These are phyloP conservation scores for Exophiala dermatitidis DNA, from an alignment of 2,329 filamentous ascomycete genomes.

Conservation along the genomic window DNA sequence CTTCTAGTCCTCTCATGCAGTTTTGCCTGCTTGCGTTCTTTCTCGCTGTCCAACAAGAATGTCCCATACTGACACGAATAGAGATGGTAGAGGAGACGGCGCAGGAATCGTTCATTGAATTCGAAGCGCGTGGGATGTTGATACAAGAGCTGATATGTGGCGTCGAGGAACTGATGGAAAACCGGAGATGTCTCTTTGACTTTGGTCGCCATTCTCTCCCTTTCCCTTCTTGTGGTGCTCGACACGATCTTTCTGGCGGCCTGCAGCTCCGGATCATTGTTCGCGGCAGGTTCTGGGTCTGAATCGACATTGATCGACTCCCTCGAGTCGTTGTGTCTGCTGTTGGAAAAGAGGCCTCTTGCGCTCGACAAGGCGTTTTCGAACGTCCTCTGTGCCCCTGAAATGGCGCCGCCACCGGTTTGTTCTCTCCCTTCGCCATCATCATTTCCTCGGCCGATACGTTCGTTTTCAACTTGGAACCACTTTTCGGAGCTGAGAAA, in stretches of 20 bases:
- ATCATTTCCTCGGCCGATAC: conserved; percentile 48
- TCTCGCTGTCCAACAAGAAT: conserved; percentile 92
- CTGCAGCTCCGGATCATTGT: conserved; percentile 41
- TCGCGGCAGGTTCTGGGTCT: conserved; percentile 54
- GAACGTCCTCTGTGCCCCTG: conserved; percentile 60
- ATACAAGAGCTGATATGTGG: conserved; percentile 78
- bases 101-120: conserved; percentile 89
- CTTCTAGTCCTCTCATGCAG: conserved; percentile 68
- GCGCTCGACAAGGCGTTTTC: conserved; percentile 80
- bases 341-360: conserved; percentile 80
- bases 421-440: conserved; percentile 28
- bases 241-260: conserved; percentile 33
- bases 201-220: conserved; percentile 63
- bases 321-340: conserved; percentile 50
- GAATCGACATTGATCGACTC: conserved; percentile 49
- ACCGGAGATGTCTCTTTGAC: conserved; percentile 91
- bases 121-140: conserved; percentile 88
- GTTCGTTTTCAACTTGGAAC: conserved; percentile 82
- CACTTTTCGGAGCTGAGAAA: conserved; percentile 85
- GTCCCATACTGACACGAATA: conserved; percentile 97
- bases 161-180: conserved; percentile 96
- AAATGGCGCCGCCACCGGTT: conserved; percentile 33
- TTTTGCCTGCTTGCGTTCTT: conserved; percentile 65
- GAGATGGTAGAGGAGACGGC: conserved; percentile 82
- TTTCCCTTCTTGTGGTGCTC: conserved; percentile 28